These are phyloP conservation scores for Metschnikowia colocasiae DNA, from an alignment of 805 yeast genomes.

Conservation along the genomic window DNA sequence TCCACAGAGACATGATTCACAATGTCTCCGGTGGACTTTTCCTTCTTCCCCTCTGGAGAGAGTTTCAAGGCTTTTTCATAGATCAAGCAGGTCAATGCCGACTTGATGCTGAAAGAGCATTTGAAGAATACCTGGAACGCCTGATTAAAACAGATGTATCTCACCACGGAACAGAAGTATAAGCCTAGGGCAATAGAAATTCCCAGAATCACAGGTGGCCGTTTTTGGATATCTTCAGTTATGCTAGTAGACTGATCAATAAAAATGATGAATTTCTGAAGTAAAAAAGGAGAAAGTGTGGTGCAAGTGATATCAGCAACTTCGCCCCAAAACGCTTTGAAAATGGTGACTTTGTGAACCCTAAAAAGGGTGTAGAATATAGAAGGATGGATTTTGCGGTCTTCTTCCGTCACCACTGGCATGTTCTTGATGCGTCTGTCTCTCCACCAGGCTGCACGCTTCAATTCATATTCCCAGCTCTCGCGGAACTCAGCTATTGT, in stretches of 20 bases:
- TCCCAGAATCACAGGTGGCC: constrained; percentile 49
- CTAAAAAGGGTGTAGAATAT: constrained; percentile 19
- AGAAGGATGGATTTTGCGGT: constrained; percentile 20
- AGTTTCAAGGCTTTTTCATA: constrained; percentile 67
- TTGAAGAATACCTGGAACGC: constrained; percentile 15
- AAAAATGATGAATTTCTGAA: constrained; percentile 27
- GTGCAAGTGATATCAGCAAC: constrained; percentile 22
- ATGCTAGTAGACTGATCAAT: constrained; percentile 16
- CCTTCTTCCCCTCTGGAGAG: constrained; percentile 61
- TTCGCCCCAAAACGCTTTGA: constrained; percentile 17
- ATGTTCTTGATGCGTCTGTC: constrained; percentile 12
- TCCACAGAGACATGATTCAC: constrained; percentile 78
- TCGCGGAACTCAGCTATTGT: constrained; percentile 17
- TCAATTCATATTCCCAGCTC: constrained; percentile 18
- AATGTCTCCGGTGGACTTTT: constrained; percentile 71
- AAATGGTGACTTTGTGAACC: constrained; percentile 11
- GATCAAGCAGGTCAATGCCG: constrained; percentile 63
- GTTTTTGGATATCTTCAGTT: not conserved
- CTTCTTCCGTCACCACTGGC: constrained; percentile 11
- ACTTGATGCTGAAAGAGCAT: constrained; percentile 19
- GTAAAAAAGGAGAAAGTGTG: constrained; percentile 28
- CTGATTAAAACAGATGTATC: constrained; percentile 21
- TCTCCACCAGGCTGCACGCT: constrained; percentile 18
- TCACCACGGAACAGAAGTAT: constrained; percentile 23
- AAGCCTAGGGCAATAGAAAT: constrained; percentile 82